A percentile compares a stretch with the other conserved stretches of the same genome.
Conservation (phyloP, 371 early-diverging fungal species). For the Cokeromyces recurvatus region DNA sequence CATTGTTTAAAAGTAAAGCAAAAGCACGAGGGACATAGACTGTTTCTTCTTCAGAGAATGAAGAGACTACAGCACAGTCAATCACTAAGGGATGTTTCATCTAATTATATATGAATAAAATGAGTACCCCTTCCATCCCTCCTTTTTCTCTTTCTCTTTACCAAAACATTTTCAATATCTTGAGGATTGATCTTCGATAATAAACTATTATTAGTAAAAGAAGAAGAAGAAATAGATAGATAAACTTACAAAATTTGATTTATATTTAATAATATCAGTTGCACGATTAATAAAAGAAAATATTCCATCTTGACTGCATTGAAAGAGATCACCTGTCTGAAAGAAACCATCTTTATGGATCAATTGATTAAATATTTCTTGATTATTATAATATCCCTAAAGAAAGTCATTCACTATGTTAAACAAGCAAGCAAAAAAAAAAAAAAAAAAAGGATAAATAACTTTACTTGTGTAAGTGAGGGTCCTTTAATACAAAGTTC, state of each 20-base stretch:
- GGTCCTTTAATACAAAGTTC: slow-evolving; percentile 71
- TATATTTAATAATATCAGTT: slow-evolving; percentile 66
- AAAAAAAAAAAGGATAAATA: no score
- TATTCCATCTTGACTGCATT: slow-evolving; percentile 44
- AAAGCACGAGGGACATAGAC: slow-evolving; percentile 68
- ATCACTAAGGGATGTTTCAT: slow-evolving; percentile 56
- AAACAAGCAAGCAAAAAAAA: no score
- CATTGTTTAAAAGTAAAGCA: slow-evolving; percentile 39
- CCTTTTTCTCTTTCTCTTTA: no score
- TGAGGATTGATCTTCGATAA: slow-evolving; percentile 8
- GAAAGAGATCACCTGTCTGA: slow-evolving; percentile 74
- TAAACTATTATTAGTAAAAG: no score
- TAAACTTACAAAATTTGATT: no score
- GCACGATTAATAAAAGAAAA: slow-evolving; percentile 54
- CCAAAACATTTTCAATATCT: slow-evolving; percentile 8
- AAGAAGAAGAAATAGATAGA: no score
- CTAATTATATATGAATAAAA: background rate
- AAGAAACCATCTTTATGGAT: slow-evolving; percentile 64
- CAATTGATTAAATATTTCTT: slow-evolving; percentile 48
- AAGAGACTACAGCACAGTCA: slow-evolving; percentile 65
- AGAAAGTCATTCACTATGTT: no score
- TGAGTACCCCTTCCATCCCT: background rate
- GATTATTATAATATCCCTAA: slow-evolving; percentile 54
- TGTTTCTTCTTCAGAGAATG: slow-evolving; percentile 35
- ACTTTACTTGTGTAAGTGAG: slow-evolving; percentile 41